Conservation (phyloP, 371 early-diverging fungal genomes). For the Mucor lusitanicus region DNA sequence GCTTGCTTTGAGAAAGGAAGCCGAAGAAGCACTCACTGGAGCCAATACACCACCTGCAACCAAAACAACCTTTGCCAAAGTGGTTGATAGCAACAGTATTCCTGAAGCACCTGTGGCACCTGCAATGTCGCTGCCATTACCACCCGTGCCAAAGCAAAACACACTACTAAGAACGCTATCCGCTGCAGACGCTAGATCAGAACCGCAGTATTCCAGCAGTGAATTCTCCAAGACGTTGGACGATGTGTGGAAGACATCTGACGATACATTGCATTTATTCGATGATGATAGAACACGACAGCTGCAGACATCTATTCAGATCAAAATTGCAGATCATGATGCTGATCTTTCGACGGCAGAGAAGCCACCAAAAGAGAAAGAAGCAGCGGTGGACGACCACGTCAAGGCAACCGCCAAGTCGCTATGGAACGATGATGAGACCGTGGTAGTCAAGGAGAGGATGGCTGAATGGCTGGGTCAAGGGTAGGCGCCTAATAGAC, state of each 20-base stretch:
- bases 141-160: background rate
- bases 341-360: background rate
- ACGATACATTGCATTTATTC: constrained; percentile 4
- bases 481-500: constrained; percentile 5
- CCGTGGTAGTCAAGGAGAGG: constrained; percentile 21
- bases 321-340: background rate
- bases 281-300: constrained; percentile 5
- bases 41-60: background rate
- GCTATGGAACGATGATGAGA: constrained; percentile 31
- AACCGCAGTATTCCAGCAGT: background rate
- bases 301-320: constrained; percentile 6
- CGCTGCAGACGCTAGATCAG: background rate
- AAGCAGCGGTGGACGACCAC: constrained; percentile 17
- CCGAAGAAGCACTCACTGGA: constrained; percentile 9
- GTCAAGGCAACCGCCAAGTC: constrained; percentile 16
- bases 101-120: background rate
- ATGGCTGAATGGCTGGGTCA: constrained; percentile 38
- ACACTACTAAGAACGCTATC: background rate
- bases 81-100: background rate
- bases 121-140: background rate
- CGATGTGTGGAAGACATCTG: constrained; percentile 24
- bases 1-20: constrained; percentile 12
- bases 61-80: background rate
- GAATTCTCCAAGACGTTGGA: constrained; percentile 25
- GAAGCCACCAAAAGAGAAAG: background rate